Evolutionary conservation across 768 basidiomycete genomes (phyloP).

Genomic region (Trametes elegans): DNA sequence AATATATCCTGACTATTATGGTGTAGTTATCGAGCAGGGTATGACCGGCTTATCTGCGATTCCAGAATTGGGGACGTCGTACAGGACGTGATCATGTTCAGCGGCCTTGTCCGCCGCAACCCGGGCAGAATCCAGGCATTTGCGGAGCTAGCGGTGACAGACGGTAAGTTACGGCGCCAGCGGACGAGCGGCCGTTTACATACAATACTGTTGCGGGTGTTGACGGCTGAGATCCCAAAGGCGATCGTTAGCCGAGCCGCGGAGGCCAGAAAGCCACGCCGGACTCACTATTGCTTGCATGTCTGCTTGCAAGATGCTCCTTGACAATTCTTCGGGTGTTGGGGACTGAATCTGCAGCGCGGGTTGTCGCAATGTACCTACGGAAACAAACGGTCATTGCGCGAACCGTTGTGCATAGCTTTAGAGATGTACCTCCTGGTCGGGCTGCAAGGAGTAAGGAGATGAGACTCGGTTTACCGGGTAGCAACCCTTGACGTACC

Average conservation of each 20-base stretch:
- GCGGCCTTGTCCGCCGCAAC: constrained; percentile 4
- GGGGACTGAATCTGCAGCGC: constrained; percentile 26
- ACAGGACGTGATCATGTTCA: too few species aligned
- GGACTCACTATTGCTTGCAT: constrained; percentile 27
- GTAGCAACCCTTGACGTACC: constrained; percentile 8
- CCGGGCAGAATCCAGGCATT: constrained; percentile 10
- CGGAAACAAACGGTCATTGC: background rate
- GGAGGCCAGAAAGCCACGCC: too few species aligned
- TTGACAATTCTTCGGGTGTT: constrained; percentile 22
- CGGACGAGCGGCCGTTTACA: background rate
- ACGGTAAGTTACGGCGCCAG: background rate
- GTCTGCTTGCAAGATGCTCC: constrained; percentile 25
- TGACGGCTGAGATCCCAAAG: constrained; percentile 16
- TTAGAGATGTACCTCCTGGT: constrained; percentile 17
- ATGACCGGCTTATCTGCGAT: too few species aligned
- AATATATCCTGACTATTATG: too few species aligned
- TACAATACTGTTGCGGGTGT: constrained; percentile 29
- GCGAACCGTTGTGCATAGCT: background rate
- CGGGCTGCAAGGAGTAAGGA: constrained; percentile 19
- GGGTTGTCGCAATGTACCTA: constrained; percentile 25
- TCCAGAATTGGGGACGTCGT: too few species aligned
- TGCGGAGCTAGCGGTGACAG: constrained; percentile 11
- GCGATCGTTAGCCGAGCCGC: background rate
- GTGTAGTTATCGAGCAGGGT: too few species aligned
- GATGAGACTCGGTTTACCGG: background rate